A percentile compares a stretch with the other conserved stretches of the same genome.
Conservation (phyloP, 176 grass and related monocot genomes). For the Neostapfia colusana region DNA sequence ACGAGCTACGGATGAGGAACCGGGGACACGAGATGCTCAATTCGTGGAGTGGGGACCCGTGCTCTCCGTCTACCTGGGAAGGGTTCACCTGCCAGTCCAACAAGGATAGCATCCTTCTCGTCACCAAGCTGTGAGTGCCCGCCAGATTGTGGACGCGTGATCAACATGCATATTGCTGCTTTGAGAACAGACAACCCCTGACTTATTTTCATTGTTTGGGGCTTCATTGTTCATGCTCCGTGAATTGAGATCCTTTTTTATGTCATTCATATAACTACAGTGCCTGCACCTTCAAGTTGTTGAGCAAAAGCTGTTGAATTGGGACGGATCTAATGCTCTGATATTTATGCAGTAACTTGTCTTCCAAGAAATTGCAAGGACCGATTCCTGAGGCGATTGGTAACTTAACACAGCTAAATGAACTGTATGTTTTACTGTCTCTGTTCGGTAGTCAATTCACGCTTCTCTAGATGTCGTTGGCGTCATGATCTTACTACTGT, state of each 20-base stretch:
- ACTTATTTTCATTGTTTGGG: background rate
- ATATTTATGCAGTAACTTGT: conserved; percentile 52
- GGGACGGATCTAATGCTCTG: conserved; percentile 1
- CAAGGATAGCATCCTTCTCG: conserved; percentile 23
- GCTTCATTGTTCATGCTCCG: background rate
- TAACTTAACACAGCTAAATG: conserved; percentile 47
- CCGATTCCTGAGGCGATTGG: conserved; percentile 39
- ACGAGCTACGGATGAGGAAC: conserved; percentile 47
- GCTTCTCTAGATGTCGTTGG: background rate
- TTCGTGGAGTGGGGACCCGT: conserved; percentile 62
- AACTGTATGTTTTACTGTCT: conserved; percentile 53
- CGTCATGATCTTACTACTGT: conserved; percentile 18
- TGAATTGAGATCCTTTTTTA: background rate
- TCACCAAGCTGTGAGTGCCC: conserved; percentile 59
- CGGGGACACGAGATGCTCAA: conserved; percentile 50
- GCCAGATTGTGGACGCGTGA: background rate
- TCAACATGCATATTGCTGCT: background rate
- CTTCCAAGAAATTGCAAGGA: conserved; percentile 54
- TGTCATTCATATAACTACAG: background rate
- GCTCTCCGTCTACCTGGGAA: conserved; percentile 53
- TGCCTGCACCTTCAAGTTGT: background rate
- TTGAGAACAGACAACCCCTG: background rate
- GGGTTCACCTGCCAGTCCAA: conserved; percentile 42
- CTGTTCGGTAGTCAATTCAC: conserved; percentile 7
- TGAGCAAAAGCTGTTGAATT: background rate